Conservation (phyloP, 306 rosid species). For the Prunus mira region DNA sequence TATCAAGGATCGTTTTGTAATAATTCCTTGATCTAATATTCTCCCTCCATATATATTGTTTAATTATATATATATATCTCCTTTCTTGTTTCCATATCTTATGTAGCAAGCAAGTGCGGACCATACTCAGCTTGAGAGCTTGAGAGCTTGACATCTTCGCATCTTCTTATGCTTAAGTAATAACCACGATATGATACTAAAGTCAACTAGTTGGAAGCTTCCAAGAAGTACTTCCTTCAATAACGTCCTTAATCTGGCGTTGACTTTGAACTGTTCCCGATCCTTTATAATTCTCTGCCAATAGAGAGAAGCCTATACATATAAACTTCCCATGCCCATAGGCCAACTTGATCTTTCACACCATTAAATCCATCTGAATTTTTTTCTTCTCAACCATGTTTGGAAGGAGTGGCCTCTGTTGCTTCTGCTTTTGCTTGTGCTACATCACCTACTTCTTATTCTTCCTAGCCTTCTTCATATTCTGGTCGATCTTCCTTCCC, state of each 20-base stretch:
- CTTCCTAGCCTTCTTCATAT: slow-evolving; percentile 22
- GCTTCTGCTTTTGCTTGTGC: background rate
- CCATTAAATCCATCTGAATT: background rate
- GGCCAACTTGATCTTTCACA: background rate
- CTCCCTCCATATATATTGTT: background rate
- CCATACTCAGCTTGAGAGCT: no score
- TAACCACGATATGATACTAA: background rate
- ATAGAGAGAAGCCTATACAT: background rate
- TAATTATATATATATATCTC: no score
- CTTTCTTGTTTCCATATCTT: background rate
- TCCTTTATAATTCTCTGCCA: no score
- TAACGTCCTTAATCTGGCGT: background rate
- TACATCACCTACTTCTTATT: background rate
- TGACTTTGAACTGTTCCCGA: background rate
- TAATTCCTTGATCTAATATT: background rate
- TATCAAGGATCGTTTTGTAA: background rate
- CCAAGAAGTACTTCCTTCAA: background rate
- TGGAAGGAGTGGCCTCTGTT: background rate
- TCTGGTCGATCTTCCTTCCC: slow-evolving; percentile 57
- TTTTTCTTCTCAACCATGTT: background rate
- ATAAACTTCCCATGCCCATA: background rate
- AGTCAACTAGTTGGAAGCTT: background rate
- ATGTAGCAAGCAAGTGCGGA: background rate
- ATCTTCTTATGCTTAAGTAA: no score
- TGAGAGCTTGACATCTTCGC: background rate